A percentile compares a stretch with the other conserved stretches of the same genome.
Evolutionary conservation across 2,329 filamentous ascomycete genomes (phyloP).

Genomic region (Pseudopithomyces chartarum): DNA sequence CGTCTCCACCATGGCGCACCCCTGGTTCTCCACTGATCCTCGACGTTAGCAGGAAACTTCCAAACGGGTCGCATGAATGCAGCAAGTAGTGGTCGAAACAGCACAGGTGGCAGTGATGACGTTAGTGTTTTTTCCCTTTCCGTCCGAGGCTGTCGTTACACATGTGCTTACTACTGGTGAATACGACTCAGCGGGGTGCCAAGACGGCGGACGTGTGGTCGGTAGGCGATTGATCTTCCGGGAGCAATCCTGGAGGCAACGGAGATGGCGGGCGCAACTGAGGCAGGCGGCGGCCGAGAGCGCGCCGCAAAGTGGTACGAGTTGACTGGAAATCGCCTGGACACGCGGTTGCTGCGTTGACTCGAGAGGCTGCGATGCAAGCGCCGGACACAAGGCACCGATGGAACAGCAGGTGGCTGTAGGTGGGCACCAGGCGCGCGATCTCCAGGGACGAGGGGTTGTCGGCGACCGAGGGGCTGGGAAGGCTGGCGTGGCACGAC

Average conservation of each 20-base stretch:
- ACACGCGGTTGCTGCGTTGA: background rate
- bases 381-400: background rate
- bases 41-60: background rate
- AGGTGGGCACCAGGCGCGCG: background rate
- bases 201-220: background rate
- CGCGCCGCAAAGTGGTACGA: background rate
- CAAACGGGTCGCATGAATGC: background rate
- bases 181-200: background rate
- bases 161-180: no score
- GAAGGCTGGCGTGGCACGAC: background rate
- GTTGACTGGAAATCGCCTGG: no score
- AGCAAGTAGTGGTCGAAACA: background rate
- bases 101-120: background rate
- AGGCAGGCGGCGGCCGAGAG: background rate
- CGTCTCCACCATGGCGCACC: background rate
- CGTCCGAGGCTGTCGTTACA: background rate
- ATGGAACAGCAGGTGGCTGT: background rate
- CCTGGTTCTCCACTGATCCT: background rate
- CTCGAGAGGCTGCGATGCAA: background rate
- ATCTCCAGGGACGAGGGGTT: background rate
- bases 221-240: background rate
- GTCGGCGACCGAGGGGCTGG: constrained; percentile 1
- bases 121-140: no score
- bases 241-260: background rate
- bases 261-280: background rate